phyloP scores from a whole-genome alignment of 257 asterid species.

The Avicennia marina region DNA sequence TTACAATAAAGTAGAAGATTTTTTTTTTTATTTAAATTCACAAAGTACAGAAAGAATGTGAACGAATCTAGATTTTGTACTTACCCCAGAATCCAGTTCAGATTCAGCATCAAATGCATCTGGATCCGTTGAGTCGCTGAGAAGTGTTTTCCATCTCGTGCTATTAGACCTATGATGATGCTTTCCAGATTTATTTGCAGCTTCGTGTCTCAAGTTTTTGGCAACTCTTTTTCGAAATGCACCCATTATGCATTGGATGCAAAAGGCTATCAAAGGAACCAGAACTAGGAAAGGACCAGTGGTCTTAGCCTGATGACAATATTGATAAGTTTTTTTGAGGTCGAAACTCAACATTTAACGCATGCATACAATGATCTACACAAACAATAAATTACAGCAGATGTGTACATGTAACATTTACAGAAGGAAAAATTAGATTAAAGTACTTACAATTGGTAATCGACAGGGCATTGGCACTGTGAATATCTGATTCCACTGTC shows the following conservation, averaged over 20 bases:
- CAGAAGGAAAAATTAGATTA: not conserved
- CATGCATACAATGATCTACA: slow-evolving; percentile 1
- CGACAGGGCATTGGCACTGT: slow-evolving; percentile 15
- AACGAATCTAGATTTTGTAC: slow-evolving; percentile 15
- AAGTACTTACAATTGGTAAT: slow-evolving; percentile 23
- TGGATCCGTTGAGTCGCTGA: slow-evolving; percentile 47
- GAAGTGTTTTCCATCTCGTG: slow-evolving; percentile 55
- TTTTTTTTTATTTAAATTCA: not conserved
- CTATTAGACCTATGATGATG: slow-evolving; percentile 24
- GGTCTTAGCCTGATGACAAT: slow-evolving; percentile 51
- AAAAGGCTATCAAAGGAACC: slow-evolving; percentile 59
- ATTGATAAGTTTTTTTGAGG: slow-evolving; percentile 29
- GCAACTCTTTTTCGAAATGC: slow-evolving; percentile 30
- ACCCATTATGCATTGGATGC: slow-evolving; percentile 53
- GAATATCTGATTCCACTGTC: slow-evolving; percentile 24
- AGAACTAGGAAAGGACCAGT: slow-evolving; percentile 46
- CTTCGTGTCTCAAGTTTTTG: slow-evolving; percentile 23
- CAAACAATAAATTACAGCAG: not conserved
- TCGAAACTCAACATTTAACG: slow-evolving; percentile 12
- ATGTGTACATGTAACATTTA: not conserved
- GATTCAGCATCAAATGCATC: slow-evolving; percentile 30
- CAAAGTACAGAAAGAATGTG: not conserved
- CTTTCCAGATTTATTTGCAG: too few relatives aligned
- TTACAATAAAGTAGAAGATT: too few relatives aligned
- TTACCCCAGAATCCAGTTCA: slow-evolving; percentile 45